Conservation (phyloP, 169 alveolate genomes). For the Miamiensis avidus region DNA sequence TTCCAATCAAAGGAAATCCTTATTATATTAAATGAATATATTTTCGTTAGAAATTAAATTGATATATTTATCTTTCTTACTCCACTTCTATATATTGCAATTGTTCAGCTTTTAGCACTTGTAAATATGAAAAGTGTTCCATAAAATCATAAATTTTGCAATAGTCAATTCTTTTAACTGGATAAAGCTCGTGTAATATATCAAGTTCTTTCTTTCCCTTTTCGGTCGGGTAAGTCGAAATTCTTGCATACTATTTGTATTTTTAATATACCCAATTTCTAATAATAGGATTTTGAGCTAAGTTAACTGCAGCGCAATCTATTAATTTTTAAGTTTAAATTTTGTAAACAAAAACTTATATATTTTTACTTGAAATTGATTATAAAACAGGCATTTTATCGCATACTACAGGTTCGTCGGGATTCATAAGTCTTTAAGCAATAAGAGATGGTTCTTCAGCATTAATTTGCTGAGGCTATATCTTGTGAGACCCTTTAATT, state of each 20-base stretch:
- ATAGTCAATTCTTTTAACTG: not conserved
- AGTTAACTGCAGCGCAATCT: not conserved
- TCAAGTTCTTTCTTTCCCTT: slow-evolving; percentile 6
- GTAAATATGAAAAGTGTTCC: not conserved
- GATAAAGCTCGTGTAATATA: slow-evolving; percentile 9
- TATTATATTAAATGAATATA: too few species aligned
- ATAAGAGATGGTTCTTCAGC: too few species aligned
- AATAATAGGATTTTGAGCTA: slow-evolving; percentile 3
- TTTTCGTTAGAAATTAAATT: not conserved
- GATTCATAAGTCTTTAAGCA: not conserved
- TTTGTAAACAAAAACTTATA: not conserved
- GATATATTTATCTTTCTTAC: not conserved
- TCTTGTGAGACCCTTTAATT: too few species aligned
- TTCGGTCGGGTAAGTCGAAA: slow-evolving; percentile 16
- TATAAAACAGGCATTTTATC: not conserved
- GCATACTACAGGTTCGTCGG: not conserved
- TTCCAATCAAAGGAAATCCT: too few species aligned
- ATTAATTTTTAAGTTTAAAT: not conserved
- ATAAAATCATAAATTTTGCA: not conserved
- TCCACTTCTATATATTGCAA: not conserved
- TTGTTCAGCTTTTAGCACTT: not conserved
- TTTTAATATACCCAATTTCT: not conserved
- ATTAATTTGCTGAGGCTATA: too few species aligned
- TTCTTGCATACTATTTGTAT: not conserved
- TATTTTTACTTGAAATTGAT: not conserved